A percentile compares a stretch with the other conserved stretches of the same genome.
These are phyloP conservation scores for Annulohypoxylon maeteangense DNA, from an alignment of 495 filamentous ascomycete species.

Conservation along the genomic window DNA sequence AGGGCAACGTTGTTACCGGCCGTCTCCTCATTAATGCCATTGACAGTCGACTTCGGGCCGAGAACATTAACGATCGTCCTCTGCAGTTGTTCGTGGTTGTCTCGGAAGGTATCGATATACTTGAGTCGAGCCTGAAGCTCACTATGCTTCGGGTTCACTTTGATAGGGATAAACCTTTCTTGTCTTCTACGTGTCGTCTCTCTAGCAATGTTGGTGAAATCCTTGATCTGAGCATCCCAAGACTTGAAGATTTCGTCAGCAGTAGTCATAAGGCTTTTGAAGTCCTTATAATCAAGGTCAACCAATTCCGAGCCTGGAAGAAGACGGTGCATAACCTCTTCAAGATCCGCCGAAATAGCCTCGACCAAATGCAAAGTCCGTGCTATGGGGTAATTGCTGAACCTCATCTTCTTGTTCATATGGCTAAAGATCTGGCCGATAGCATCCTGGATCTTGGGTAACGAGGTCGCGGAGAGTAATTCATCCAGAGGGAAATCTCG, in stretches of 20 bases:
- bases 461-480: conserved; percentile 86
- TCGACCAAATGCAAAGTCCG: conserved; percentile 94
- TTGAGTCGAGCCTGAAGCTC: conserved; percentile 88
- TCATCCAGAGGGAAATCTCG: conserved; percentile 97
- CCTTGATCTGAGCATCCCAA: conserved; percentile 96
- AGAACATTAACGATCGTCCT: conserved; percentile 95
- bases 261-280: conserved; percentile 82
- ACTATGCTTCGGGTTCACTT: conserved; percentile 83
- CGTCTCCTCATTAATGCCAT: conserved; percentile 60
- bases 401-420: conserved; percentile 94
- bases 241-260: conserved; percentile 85
- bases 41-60: conserved; percentile 71
- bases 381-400: conserved; percentile 92
- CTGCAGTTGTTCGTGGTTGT: conserved; percentile 97
- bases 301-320: conserved; percentile 88
- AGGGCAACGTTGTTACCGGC: conserved; percentile 71
- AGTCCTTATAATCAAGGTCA: conserved; percentile 91
- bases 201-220: conserved; percentile 96
- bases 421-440: conserved; percentile 88
- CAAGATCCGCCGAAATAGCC: conserved; percentile 95
- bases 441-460: conserved; percentile 90
- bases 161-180: conserved; percentile 98
- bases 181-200: conserved; percentile 90
- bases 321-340: conserved; percentile 82
- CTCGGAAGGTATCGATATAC: conserved; percentile 92